Evolutionary conservation across 805 yeast genomes (phyloP), one percentile per base, ranked within the genome.

Genomic region (Komagataella ulmi): DNA sequence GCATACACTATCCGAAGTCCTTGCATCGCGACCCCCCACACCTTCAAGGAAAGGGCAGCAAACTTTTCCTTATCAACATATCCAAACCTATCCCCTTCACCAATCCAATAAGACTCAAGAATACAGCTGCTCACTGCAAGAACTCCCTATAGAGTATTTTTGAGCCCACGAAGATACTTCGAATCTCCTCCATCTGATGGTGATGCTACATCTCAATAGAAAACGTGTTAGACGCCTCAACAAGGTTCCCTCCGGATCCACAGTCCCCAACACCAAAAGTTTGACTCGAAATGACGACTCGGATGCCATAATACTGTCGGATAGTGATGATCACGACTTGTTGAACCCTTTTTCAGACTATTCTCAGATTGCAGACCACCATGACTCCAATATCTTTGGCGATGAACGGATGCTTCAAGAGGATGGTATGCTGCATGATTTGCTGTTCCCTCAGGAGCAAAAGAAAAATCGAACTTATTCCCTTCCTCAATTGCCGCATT

Each of bases 401-500:
- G 40, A 30, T 30, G 40, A 30, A 30, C 40, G 40, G 40, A 30
- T 30, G 14, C 40, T 30, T 10, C 40, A 30, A 10, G 40, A 30
- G 6, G 40, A 30, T 30, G 40, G 40, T 30, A 30, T 30, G 40
- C 40, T 30, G 7, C 40, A 30, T 30, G 40, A 30, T 14, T 30
- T 30, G 40, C 14, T 30, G 8, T 30, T 30, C 40, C 40, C 40
- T 30, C 40, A 30, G 40, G 40, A 30, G 14, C 40, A 30, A 10
- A 50, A 51, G 57, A 75, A 74, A 54, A 71, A 72, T 55, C 65
- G 81, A 59, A 76, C 81, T 0, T 73, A 75, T 46, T 76, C 81
- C 0, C 56, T 77, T 48, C 83, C 83, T 4, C 83, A 78, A 57
- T 57, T 78, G 19, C 74, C 80, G 0, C 68, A 76, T 51, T 69